phyloP scores from a whole-genome alignment of 78 protist species.

The Cavenderia fasciculata region DNA sequence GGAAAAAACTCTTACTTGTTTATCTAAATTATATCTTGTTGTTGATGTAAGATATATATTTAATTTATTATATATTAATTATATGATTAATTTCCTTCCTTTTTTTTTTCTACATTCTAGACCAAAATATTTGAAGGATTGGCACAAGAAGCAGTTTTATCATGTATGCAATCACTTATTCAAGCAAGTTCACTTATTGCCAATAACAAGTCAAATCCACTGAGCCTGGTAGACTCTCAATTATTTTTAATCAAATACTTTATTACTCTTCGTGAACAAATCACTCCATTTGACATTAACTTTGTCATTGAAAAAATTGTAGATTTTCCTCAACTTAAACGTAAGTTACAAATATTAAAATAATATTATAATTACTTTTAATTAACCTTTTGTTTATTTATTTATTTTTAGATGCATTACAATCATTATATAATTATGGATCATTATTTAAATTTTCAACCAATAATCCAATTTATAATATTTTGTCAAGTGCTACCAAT shows the following conservation, averaged over 20 bases:
- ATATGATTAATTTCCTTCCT: too few species aligned
- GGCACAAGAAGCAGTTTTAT: conserved; percentile 79
- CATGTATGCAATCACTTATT: conserved; percentile 61
- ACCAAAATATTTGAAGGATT: conserved; percentile 78
- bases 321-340: conserved; percentile 75
- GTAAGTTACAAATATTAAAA: conserved; percentile 7
- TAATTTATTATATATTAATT: background rate
- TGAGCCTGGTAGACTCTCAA: conserved; percentile 56
- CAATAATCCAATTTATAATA: conserved; percentile 40
- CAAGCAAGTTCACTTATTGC: conserved; percentile 57
- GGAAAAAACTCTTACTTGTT: conserved; percentile 71
- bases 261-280: conserved; percentile 73
- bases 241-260: conserved; percentile 75
- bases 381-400: too few species aligned
- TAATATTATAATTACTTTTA: background rate
- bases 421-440: conserved; percentile 51
- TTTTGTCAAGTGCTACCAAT: conserved; percentile 26
- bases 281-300: conserved; percentile 78
- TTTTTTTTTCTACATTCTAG: too few species aligned
- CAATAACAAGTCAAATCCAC: conserved; percentile 10
- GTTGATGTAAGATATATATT: conserved; percentile 37
- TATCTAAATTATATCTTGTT: conserved; percentile 74
- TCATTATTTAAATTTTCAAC: conserved; percentile 48
- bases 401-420: conserved; percentile 24
- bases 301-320: conserved; percentile 72